Conservation (phyloP, 2,329 filamentous ascomycete genomes). For the Aspergillus luchuensis region DNA sequence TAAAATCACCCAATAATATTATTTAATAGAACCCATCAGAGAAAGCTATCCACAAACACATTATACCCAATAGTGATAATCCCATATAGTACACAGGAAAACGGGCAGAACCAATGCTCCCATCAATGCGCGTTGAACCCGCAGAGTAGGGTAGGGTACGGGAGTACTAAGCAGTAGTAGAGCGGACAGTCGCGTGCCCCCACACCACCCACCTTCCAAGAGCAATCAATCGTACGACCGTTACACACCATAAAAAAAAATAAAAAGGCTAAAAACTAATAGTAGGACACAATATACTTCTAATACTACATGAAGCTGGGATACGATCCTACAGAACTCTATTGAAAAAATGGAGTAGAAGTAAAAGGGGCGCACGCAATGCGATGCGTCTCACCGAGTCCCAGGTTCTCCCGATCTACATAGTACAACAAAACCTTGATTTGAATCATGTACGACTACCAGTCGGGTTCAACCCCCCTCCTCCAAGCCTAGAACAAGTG, state of each 20-base stretch:
- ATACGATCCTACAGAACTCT: neutral
- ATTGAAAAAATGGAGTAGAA: neutral
- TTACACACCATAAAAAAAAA: neutral
- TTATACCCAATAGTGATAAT: neutral
- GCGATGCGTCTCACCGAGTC: neutral
- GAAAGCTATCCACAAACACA: too few species aligned
- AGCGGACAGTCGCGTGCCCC: slow-evolving; percentile 3
- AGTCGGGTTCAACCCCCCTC: neutral
- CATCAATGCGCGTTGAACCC: neutral
- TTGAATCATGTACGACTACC: neutral
- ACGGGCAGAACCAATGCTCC: neutral
- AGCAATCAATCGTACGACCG: neutral
- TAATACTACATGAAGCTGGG: neutral
- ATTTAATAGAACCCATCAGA: too few species aligned
- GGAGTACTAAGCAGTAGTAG: neutral
- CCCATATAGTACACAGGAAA: neutral
- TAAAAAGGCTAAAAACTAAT: neutral
- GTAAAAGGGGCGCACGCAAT: neutral
- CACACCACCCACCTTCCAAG: neutral
- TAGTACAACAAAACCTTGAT: neutral
- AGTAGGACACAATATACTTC: too few species aligned
- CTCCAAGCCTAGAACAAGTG: too few species aligned
- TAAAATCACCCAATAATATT: too few species aligned
- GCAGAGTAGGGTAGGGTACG: neutral
- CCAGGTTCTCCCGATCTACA: neutral